Evolutionary conservation across 2,329 filamentous ascomycete species (phyloP).

Genomic region (Cytospora schulzeri): DNA sequence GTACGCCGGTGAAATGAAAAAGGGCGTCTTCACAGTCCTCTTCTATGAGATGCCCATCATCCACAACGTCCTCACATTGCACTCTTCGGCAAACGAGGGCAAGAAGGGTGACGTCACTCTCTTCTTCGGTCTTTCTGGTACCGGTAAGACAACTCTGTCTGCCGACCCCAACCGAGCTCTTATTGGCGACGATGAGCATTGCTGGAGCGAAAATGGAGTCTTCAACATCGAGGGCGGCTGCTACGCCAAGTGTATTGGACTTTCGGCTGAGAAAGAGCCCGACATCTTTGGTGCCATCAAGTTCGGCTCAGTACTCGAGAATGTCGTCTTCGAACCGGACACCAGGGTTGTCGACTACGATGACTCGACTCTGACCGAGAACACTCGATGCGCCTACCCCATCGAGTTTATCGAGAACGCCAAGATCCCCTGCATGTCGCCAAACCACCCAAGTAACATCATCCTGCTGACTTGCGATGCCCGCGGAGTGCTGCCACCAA

Average conservation of each 20-base stretch:
- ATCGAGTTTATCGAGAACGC: constrained; percentile 99
- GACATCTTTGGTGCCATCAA: constrained; percentile 96
- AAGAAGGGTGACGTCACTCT: constrained; percentile 93
- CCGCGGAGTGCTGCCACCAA: constrained; percentile 93
- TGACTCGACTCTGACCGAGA: constrained; percentile 91
- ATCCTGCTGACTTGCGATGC: constrained; percentile 98
- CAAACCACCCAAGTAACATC: constrained; percentile 92
- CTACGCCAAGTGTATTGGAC: constrained; percentile 98
- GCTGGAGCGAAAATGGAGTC: constrained; percentile 94
- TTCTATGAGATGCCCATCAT: constrained; percentile 99
- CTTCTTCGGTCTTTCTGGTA: constrained; percentile 98
- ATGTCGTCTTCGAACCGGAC: constrained; percentile 93
- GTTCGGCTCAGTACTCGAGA: constrained; percentile 97
- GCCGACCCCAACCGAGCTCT: constrained; percentile 94
- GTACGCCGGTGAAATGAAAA: constrained; percentile 98
- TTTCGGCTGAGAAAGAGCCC: constrained; percentile 97
- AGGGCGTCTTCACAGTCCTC: constrained; percentile 97
- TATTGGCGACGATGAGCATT: constrained; percentile 99
- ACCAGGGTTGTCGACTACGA: constrained; percentile 95
- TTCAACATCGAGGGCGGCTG: constrained; percentile 99
- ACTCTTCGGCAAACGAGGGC: constrained; percentile 98
- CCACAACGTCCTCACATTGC: constrained; percentile 97
- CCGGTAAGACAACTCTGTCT: constrained; percentile 97
- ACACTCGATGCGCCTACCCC: constrained; percentile 97
- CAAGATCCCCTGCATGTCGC: constrained; percentile 93